Conservation (phyloP, 1,284 basidiomycete species). For the Ganoderma sp. region DNA sequence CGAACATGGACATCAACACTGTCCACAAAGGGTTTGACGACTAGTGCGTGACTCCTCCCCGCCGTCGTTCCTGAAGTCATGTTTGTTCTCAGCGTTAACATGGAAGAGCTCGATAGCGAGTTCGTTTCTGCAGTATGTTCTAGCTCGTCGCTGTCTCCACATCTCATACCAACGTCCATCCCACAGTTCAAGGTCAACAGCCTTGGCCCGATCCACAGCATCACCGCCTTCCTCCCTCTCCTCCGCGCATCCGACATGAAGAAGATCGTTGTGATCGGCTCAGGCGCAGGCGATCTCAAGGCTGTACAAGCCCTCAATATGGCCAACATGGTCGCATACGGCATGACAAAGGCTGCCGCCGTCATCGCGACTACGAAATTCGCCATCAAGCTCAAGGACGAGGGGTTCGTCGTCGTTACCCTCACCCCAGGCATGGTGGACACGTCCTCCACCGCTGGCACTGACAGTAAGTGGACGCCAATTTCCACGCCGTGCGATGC, state of each 20-base stretch:
- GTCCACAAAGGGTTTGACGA: constrained; percentile 14
- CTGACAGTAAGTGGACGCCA: neutral
- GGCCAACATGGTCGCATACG: constrained; percentile 37
- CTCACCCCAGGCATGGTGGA: constrained; percentile 47
- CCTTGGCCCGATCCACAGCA: constrained; percentile 45
- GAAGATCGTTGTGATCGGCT: constrained; percentile 46
- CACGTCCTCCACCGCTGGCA: constrained; percentile 24
- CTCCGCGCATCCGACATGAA: constrained; percentile 43
- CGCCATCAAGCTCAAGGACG: constrained; percentile 41
- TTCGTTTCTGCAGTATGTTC: constrained; percentile 5
- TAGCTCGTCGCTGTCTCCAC: neutral
- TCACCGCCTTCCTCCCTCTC: constrained; percentile 47
- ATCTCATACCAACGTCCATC: neutral
- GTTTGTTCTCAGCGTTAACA: too few species aligned
- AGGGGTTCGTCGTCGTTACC: constrained; percentile 46
- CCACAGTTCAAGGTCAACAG: constrained; percentile 44
- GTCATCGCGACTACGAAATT: constrained; percentile 49
- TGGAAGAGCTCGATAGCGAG: too few species aligned
- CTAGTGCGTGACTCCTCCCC: constrained; percentile 20
- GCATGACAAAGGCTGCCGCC: constrained; percentile 45
- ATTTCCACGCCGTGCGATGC: neutral
- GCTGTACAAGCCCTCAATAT: constrained; percentile 30
- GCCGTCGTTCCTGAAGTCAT: neutral
- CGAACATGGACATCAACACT: neutral
- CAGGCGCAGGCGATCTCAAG: constrained; percentile 41